A percentile compares a stretch with the other conserved stretches of the same genome.
Evolutionary conservation across 305 asterid genomes (phyloP).

Genomic region (Fraxinus dipetala): DNA sequence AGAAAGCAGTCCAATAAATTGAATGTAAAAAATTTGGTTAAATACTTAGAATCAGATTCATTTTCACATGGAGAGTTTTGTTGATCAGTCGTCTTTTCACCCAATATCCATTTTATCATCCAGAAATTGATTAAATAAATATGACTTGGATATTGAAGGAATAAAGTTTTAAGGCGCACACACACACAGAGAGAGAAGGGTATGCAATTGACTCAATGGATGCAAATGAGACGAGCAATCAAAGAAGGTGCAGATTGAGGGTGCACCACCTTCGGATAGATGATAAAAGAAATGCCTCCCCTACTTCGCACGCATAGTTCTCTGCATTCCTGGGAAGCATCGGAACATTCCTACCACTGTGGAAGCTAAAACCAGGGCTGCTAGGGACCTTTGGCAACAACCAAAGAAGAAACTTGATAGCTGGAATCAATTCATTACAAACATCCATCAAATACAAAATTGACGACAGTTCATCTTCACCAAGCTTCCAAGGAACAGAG

Average conservation of each 20-base stretch:
- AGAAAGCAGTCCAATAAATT: neutral
- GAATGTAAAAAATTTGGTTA: neutral
- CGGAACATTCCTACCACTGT: constrained; percentile 56
- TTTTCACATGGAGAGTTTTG: neutral
- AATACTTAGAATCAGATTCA: neutral
- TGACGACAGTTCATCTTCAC: constrained; percentile 77
- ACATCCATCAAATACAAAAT: constrained; percentile 82
- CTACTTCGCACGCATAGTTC: constrained; percentile 63
- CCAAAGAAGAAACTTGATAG: constrained; percentile 81
- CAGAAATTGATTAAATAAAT: neutral
- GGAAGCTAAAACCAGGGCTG: constrained; percentile 52
- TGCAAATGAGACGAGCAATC: constrained; percentile 10
- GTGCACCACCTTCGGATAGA: constrained; percentile 80
- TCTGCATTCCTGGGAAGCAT: constrained; percentile 65
- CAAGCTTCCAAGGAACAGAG: constrained; percentile 72
- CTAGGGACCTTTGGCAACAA: constrained; percentile 78
- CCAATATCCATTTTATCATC: neutral
- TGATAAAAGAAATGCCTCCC: constrained; percentile 85
- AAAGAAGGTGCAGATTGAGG: constrained; percentile 28
- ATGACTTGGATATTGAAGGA: constrained; percentile 3
- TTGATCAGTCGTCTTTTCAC: neutral
- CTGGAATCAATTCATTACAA: constrained; percentile 73
- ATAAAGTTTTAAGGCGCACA: neutral
- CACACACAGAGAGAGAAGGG: neutral
- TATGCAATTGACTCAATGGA: constrained; percentile 6